Base-by-base conservation (phyloP, 345 rosid species). In the Eucalyptus curtisii region DNA sequence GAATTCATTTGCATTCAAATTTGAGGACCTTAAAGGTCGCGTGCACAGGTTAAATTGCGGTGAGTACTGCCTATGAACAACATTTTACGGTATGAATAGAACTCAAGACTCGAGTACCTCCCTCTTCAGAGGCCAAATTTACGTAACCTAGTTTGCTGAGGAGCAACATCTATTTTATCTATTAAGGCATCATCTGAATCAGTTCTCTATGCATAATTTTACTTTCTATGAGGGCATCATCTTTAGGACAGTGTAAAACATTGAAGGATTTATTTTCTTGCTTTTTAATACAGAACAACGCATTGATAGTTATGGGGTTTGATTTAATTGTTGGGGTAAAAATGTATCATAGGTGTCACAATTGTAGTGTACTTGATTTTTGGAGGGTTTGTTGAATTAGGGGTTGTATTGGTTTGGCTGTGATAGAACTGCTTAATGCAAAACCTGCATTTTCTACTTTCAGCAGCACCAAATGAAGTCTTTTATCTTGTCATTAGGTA, bases 31-130 rank as follows among this genome's bases (percentile, higher is more conserved):
- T 37, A 96, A 95, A 91, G 99, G 99, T 50, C 98, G 94, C 89
- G 94, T 98, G 42, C 99, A 98, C 94, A 95, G 98, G 87, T 90
- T 98, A 88, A 97, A 93, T 88, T 95, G 90, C 85, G 93, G 98
- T 96, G 92, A 55, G 96, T 94, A 64, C 84, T 64, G 88, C 8
- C 42, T 64, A 33, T 7, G 64, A 53, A 20, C 68, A 49, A 12
- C 15, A 49, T 27, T 53, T 86, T 52, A 25, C 2, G 5, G 47
- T 40, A 86, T 24, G 47, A 33, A 59, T 33, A 53, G 44, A 86
- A 53, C 27, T 40, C 47, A 86, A 52, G 31, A 86, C 81, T 71
- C 4, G 25, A 71, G 81, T 45, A 71, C 40, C 81, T 19, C 81
- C 44, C 81, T 33, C 4, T 33, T 33, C 13, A 17, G 44, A 52